Evolutionary conservation across 306 rosid genomes (phyloP).

Genomic region (Cucurbita pepo): DNA sequence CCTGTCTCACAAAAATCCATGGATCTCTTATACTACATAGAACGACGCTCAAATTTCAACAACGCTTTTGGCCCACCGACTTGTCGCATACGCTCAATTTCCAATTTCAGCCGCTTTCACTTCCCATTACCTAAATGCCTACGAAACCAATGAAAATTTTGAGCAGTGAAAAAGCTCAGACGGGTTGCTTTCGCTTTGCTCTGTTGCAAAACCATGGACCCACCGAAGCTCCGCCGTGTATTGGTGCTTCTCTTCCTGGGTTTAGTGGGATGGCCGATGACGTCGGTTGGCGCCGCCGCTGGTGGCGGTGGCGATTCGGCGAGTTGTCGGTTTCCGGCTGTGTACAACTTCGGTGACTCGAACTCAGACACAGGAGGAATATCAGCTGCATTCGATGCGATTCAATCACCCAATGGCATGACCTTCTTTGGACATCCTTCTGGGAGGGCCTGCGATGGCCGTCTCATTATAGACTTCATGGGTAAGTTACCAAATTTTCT

Average conservation of each 20-base stretch:
- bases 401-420: slow-evolving; percentile 59
- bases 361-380: slow-evolving; percentile 81
- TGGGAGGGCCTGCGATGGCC: slow-evolving; percentile 74
- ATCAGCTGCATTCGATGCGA: slow-evolving; percentile 33
- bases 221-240: background rate
- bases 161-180: background rate
- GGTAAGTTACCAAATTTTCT: slow-evolving; percentile 18
- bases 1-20: background rate
- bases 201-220: background rate
- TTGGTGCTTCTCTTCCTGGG: slow-evolving; percentile 11
- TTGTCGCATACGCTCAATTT: background rate
- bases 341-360: slow-evolving; percentile 90
- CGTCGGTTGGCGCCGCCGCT: background rate
- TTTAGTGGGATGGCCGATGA: background rate
- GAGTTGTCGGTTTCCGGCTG: slow-evolving; percentile 47
- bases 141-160: background rate
- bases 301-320: slow-evolving; percentile 7
- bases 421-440: slow-evolving; percentile 57
- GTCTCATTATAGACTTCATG: slow-evolving; percentile 58
- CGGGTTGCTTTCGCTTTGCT: background rate
- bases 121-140: background rate
- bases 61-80: background rate
- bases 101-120: background rate
- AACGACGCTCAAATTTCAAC: background rate
- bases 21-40: background rate